Percentiles rank a stretch among this genome's conserved stretches.
Conservation (phyloP, 352 stramenopile species). For the Phytopythium ostracodes region DNA sequence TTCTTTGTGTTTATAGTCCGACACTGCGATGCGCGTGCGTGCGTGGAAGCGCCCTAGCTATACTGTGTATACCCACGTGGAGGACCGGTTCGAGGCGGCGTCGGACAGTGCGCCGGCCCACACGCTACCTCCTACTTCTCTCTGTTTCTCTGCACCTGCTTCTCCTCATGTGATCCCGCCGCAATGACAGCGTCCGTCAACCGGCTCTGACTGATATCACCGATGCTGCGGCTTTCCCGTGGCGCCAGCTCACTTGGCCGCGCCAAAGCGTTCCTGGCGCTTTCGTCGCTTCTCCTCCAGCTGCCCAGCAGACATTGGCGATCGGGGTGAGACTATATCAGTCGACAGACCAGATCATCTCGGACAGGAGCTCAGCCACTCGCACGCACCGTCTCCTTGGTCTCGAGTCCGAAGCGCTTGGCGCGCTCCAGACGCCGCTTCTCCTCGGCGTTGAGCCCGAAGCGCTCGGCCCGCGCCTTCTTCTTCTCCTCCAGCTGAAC, state of each 20-base stretch:
- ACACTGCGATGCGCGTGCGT: neutral
- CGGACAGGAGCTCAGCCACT: constrained; percentile 3
- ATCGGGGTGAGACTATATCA: neutral
- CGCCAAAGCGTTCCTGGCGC: constrained; percentile 62
- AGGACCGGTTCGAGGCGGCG: neutral
- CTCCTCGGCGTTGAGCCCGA: constrained; percentile 77
- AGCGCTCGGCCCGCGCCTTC: constrained; percentile 67
- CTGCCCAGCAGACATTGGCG: constrained; percentile 19
- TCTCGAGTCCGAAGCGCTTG: constrained; percentile 84
- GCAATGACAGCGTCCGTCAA: no score
- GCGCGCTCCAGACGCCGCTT: constrained; percentile 79
- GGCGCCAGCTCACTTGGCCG: constrained; percentile 12
- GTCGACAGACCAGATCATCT: neutral
- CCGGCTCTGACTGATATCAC: neutral
- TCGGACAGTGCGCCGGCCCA: no score
- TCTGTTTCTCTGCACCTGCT: neutral
- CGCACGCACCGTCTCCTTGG: constrained; percentile 60
- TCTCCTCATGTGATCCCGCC: neutral
- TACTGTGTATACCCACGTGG: no score
- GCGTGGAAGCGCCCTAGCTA: no score
- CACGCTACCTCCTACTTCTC: neutral
- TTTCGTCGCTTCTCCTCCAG: constrained; percentile 76
- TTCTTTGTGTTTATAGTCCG: constrained; percentile 1
- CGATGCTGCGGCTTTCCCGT: constrained; percentile 10
- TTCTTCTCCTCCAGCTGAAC: constrained; percentile 83